Evolutionary conservation across 1,139 yeast species (phyloP), one percentile per base, ranked within the genome.

Genomic region (Wickerhamomyces sp.): DNA sequence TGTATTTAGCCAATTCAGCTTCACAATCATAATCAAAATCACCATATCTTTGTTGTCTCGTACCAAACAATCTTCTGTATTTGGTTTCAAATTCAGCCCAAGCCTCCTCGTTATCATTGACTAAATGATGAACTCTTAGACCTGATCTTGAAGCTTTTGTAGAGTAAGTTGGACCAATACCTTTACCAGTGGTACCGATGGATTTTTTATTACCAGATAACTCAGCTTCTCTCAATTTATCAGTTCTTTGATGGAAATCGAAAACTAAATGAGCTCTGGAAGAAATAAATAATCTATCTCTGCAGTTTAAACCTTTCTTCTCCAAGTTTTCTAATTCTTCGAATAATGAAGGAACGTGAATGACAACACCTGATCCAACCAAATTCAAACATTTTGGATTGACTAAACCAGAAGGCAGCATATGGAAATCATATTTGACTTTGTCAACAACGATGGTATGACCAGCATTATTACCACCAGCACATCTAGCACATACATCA

Each of bases 391-490:
- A 93, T 50, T 86, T 84, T 48, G 94, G 93, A 67, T 93, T 94
- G 54, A 93, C 95, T 57, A 93, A 78, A 23, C 98, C 99, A 10
- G 97, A 89, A 33, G 99, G 99, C 55, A 93, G 79, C 96, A 93
- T 91, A 72, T 93, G 99, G 82, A 93, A 93, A 66, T 94, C 99
- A 65, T 90, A 93, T 70, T 90, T 93, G 61, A 76, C 76, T 43
- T 82, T 84, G 49, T 82, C 82, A 45, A 90, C 98, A 45, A 93
- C 98, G 63, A 93, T 93, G 40, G 99, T 94, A 68, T 93, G 99
- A 33, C 99, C 99, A 33, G 99, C 99, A 66, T 93, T 93, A 74
- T 93, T 93, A 61, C 99, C 99, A 67, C 99, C 99, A 64, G 90
- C 96, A 70, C 98, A 91, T 67, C 99, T 81, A 36, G 98, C 98